Evolutionary conservation across 2,329 filamentous ascomycete genomes (phyloP).

Genomic region (Colletotrichum sp.): DNA sequence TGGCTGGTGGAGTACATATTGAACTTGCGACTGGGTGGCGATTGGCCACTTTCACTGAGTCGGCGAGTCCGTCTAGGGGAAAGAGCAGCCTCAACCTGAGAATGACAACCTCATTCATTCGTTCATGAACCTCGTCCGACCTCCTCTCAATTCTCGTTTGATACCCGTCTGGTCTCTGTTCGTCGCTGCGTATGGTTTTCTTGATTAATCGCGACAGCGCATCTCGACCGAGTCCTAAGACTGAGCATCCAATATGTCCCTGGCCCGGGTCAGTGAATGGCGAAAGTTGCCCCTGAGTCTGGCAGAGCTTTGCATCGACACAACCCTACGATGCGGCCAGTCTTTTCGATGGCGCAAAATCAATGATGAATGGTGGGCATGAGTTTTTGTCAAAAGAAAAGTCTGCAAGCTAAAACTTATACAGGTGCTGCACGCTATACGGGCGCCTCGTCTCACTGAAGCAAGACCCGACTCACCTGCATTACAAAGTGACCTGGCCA

Average conservation of each 20-base stretch:
- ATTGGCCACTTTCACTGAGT: not conserved
- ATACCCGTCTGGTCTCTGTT: not conserved
- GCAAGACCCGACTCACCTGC: slow-evolving; percentile 79
- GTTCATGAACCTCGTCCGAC: not conserved
- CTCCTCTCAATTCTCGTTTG: not conserved
- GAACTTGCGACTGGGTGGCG: not conserved
- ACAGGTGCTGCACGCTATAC: slow-evolving; percentile 80
- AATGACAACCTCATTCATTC: not conserved
- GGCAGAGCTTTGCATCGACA: slow-evolving; percentile 91
- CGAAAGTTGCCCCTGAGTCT: slow-evolving; percentile 82
- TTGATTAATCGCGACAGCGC: not conserved
- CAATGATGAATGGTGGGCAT: slow-evolving; percentile 76
- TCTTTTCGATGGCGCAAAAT: slow-evolving; percentile 95
- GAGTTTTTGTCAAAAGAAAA: not conserved
- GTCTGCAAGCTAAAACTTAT: not conserved
- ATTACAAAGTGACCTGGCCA: slow-evolving; percentile 78
- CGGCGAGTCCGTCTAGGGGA: not conserved
- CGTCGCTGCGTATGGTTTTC: not conserved
- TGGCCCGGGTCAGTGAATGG: slow-evolving; percentile 74
- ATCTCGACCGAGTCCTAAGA: not conserved
- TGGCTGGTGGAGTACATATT: not conserved
- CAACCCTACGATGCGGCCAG: slow-evolving; percentile 91
- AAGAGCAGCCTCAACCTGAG: not conserved
- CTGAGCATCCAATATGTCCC: slow-evolving; percentile 32
- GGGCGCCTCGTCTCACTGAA: slow-evolving; percentile 85